Conservation (phyloP, 2,329 filamentous ascomycete species). For the Xylaria sp. region DNA sequence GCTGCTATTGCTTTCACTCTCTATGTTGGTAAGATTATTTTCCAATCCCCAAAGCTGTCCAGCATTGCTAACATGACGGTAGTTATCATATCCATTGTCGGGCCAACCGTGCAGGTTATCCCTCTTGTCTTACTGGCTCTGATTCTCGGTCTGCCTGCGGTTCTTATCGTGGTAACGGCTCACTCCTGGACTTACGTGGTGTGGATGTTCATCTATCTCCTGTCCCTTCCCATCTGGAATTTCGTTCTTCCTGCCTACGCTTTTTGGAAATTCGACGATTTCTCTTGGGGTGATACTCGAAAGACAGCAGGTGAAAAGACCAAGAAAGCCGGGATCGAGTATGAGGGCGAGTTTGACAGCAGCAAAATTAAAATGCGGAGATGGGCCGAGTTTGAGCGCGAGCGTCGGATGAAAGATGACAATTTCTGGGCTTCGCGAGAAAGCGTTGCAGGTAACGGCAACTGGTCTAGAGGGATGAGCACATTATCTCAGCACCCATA, state of each 20-base stretch:
- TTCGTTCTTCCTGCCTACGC: slow-evolving; percentile 93
- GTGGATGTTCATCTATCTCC: slow-evolving; percentile 97
- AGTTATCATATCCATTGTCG: slow-evolving; percentile 89
- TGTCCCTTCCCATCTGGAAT: slow-evolving; percentile 97
- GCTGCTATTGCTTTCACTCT: slow-evolving; percentile 97
- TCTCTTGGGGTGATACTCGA: slow-evolving; percentile 97
- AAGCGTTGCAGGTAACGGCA: slow-evolving; percentile 58
- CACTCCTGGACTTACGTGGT: slow-evolving; percentile 91
- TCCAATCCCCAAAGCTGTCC: neutral
- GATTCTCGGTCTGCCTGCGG: slow-evolving; percentile 91
- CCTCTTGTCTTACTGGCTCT: slow-evolving; percentile 88
- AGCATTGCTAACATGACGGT: slow-evolving; percentile 42
- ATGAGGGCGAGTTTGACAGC: slow-evolving; percentile 96
- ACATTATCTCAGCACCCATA: slow-evolving; percentile 55
- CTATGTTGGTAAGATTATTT: slow-evolving; percentile 80
- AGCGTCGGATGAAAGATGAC: slow-evolving; percentile 60
- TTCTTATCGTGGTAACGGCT: slow-evolving; percentile 92
- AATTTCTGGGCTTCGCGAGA: slow-evolving; percentile 66
- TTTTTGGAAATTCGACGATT: slow-evolving; percentile 99
- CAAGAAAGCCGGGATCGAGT: slow-evolving; percentile 86
- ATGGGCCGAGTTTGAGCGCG: slow-evolving; percentile 93
- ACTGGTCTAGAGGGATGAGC: slow-evolving; percentile 57
- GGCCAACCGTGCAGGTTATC: slow-evolving; percentile 82
- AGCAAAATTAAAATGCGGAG: slow-evolving; percentile 99
- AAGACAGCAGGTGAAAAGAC: slow-evolving; percentile 92